Conservation (phyloP, 2,329 filamentous ascomycete species). For the Fusarium succisae region DNA sequence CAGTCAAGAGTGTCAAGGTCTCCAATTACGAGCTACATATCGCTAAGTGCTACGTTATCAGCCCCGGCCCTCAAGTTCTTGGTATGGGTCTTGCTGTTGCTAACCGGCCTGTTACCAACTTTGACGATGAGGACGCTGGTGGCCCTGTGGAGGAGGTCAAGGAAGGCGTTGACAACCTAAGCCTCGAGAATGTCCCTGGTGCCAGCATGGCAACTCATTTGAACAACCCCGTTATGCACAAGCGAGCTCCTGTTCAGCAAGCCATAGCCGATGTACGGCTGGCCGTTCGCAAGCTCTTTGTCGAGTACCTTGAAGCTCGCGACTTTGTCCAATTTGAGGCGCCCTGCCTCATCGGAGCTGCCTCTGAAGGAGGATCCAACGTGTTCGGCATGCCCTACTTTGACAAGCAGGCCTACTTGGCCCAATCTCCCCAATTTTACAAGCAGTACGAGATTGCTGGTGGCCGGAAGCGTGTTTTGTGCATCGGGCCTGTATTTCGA, state of each 20-base stretch:
- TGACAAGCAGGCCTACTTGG: slow-evolving; percentile 80
- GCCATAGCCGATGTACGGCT: slow-evolving; percentile 70
- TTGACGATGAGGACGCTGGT: slow-evolving; percentile 64
- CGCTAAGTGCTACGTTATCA: slow-evolving; percentile 82
- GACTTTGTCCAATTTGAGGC: slow-evolving; percentile 73
- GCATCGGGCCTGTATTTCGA: slow-evolving; percentile 83
- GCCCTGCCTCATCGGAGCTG: slow-evolving; percentile 87
- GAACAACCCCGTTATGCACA: slow-evolving; percentile 92
- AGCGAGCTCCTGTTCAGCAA: slow-evolving; percentile 89
- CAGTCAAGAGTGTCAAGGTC: slow-evolving; percentile 87
- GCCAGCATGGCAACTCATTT: slow-evolving; percentile 86
- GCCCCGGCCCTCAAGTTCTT: slow-evolving; percentile 66
- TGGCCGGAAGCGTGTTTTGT: slow-evolving; percentile 79
- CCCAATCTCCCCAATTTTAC: slow-evolving; percentile 85
- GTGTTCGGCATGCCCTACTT: slow-evolving; percentile 95
- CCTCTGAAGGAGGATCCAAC: slow-evolving; percentile 91
- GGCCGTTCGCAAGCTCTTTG: slow-evolving; percentile 75
- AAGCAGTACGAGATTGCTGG: slow-evolving; percentile 88
- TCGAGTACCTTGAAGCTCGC: slow-evolving; percentile 73
- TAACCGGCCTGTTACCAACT: slow-evolving; percentile 64
- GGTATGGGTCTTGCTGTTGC: slow-evolving; percentile 67
- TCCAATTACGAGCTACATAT: slow-evolving; percentile 87
- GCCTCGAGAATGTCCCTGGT: slow-evolving; percentile 64
- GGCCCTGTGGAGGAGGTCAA: slow-evolving; percentile 54
- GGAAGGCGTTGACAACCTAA: slow-evolving; percentile 55